Evolutionary conservation across 1,139 yeast species (phyloP).

Genomic region (Blastobotrys serpentis): DNA sequence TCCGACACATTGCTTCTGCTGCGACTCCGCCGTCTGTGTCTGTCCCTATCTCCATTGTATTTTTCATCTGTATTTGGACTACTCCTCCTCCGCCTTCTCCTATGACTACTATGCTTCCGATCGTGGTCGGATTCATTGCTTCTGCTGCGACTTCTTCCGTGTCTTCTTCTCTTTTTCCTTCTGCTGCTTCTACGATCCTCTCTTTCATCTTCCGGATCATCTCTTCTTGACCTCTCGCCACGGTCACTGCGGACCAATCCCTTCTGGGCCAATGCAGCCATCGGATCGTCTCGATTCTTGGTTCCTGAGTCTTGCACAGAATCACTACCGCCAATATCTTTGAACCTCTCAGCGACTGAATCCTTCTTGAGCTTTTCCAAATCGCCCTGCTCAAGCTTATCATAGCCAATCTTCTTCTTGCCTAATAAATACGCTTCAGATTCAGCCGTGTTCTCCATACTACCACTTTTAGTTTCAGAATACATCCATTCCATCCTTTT

Average conservation of each 20-base stretch:
- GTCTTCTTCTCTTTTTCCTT: slow-evolving; percentile 7
- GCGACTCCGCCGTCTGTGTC: not conserved
- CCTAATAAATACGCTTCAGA: slow-evolving; percentile 53
- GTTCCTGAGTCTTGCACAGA: slow-evolving; percentile 32
- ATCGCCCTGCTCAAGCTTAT: slow-evolving; percentile 17
- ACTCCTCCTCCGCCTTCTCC: not conserved
- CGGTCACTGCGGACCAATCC: too few relatives aligned
- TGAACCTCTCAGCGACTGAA: slow-evolving; percentile 23
- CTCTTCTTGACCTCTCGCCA: too few relatives aligned
- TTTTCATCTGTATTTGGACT: not conserved
- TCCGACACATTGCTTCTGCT: slow-evolving; percentile 10
- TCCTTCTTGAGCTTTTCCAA: slow-evolving; percentile 19
- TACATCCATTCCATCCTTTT: slow-evolving; percentile 86
- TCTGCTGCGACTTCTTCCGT: slow-evolving; percentile 11
- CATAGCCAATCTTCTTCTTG: slow-evolving; percentile 47
- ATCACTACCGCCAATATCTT: slow-evolving; percentile 16
- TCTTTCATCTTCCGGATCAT: slow-evolving; percentile 1
- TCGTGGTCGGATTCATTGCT: too few relatives aligned
- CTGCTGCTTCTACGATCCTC: not conserved
- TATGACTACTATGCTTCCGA: slow-evolving; percentile 14
- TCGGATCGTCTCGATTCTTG: slow-evolving; percentile 52
- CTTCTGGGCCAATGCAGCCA: slow-evolving; percentile 48
- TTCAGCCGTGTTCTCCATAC: slow-evolving; percentile 26
- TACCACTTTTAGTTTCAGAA: slow-evolving; percentile 44
- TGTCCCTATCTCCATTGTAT: slow-evolving; percentile 2